A percentile compares a stretch with the other conserved stretches of the same genome.
These are phyloP conservation scores for Metschnikowia shivogae DNA, from an alignment of 805 yeast species.

Conservation along the genomic window DNA sequence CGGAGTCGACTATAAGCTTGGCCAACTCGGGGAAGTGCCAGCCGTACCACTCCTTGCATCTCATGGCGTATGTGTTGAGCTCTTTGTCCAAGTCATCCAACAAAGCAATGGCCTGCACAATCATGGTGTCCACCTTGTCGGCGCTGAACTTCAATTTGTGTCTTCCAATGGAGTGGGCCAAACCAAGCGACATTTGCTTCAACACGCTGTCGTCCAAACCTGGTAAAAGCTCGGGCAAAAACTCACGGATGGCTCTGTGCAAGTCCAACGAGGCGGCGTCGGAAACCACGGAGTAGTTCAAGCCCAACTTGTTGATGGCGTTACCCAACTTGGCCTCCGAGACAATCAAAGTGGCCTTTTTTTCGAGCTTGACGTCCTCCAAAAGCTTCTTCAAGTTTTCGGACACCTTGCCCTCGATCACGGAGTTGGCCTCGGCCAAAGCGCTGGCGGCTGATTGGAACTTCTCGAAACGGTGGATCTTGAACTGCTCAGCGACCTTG, in stretches of 20 bases:
- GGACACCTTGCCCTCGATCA: constrained; percentile 91
- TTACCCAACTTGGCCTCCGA: constrained; percentile 95
- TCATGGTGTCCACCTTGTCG: constrained; percentile 98
- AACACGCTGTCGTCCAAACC: constrained; percentile 83
- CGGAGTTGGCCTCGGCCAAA: constrained; percentile 87
- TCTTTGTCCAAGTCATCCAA: constrained; percentile 97
- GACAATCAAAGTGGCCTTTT: constrained; percentile 83
- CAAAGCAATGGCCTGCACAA: constrained; percentile 96
- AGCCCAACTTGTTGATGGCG: constrained; percentile 89
- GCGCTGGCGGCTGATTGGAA: constrained; percentile 94
- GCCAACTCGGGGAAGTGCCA: constrained; percentile 99
- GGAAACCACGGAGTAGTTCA: constrained; percentile 82
- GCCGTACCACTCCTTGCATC: constrained; percentile 99
- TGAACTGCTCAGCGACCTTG: constrained; percentile 84
- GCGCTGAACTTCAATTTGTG: constrained; percentile 96
- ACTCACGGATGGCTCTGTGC: constrained; percentile 92
- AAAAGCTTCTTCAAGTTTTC: constrained; percentile 74
- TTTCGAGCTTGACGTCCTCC: constrained; percentile 71
- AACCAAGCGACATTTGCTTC: constrained; percentile 94
- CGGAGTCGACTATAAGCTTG: constrained; percentile 92
- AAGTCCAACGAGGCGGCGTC: constrained; percentile 94
- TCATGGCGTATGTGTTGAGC: constrained; percentile 96
- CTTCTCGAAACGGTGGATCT: constrained; percentile 93
- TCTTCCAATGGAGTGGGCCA: constrained; percentile 98
- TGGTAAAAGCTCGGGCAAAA: constrained; percentile 89